Evolutionary conservation across 2,329 filamentous ascomycete species (phyloP).

Genomic region (Ilyonectria destructans): DNA sequence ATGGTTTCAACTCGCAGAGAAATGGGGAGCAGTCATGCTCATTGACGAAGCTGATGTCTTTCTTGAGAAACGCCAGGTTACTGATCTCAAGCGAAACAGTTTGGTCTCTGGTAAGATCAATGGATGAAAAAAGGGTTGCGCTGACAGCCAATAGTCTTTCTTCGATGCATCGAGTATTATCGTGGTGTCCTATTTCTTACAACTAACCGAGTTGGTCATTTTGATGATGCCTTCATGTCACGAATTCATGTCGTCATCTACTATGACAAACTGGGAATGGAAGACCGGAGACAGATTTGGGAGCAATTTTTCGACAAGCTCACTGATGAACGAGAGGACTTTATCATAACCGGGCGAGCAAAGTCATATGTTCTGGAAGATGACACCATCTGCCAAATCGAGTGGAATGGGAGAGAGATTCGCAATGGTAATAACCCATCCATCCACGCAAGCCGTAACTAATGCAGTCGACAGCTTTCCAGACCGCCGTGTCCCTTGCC

Average conservation of each 20-base stretch:
- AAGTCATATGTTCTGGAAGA: constrained; percentile 19
- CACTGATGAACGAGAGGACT: constrained; percentile 16
- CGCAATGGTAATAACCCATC: constrained; percentile 5
- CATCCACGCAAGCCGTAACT: background rate
- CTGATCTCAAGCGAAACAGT: constrained; percentile 36
- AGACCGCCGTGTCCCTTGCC: constrained; percentile 26
- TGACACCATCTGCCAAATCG: constrained; percentile 9
- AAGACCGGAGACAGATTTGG: constrained; percentile 48
- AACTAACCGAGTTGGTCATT: constrained; percentile 48
- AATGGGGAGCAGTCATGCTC: constrained; percentile 49
- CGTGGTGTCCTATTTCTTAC: constrained; percentile 52
- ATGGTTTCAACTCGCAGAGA: constrained; percentile 43
- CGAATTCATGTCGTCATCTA: constrained; percentile 50
- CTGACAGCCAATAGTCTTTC: constrained; percentile 8
- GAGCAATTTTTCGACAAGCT: constrained; percentile 32
- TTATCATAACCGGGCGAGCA: constrained; percentile 16
- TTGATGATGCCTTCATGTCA: constrained; percentile 53
- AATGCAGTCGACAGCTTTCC: constrained; percentile 13
- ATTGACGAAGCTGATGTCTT: constrained; percentile 52
- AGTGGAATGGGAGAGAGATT: constrained; percentile 26
- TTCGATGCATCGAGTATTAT: constrained; percentile 47
- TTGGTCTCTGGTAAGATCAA: constrained; percentile 9
- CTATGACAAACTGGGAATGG: constrained; percentile 49
- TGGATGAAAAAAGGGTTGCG: background rate
- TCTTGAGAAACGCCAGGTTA: constrained; percentile 36